Percentiles rank a stretch among this genome's conserved stretches.
Conservation (phyloP, 176 grass and related monocot genomes). For the Triticum dicoccoides region DNA sequence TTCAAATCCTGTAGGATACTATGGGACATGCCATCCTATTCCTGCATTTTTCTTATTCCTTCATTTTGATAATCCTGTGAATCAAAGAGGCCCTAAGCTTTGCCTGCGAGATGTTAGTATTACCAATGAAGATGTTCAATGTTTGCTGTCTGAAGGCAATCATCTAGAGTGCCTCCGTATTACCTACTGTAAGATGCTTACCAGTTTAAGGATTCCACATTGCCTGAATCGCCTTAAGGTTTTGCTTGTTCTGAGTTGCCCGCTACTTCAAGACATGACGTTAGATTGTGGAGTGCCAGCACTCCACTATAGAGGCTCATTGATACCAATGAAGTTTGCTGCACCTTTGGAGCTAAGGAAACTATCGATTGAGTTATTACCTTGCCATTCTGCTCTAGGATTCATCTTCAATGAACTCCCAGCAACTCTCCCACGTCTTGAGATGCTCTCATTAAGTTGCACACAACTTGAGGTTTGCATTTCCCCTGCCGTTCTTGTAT, state of each 20-base stretch:
- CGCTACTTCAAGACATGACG: not conserved
- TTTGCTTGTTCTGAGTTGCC: conserved; percentile 7
- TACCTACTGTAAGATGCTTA: not conserved
- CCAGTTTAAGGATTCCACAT: conserved; percentile 2
- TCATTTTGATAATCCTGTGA: too few relatives aligned
- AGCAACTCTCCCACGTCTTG: not conserved
- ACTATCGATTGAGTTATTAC: not conserved
- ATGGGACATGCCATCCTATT: too few relatives aligned
- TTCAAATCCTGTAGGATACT: too few relatives aligned
- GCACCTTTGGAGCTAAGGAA: not conserved
- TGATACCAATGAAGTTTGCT: conserved; percentile 1
- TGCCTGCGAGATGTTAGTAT: conserved; percentile 10
- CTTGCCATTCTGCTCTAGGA: not conserved
- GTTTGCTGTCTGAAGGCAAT: not conserved
- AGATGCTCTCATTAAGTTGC: not conserved
- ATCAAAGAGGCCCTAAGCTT: not conserved
- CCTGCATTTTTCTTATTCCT: too few relatives aligned
- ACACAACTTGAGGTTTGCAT: not conserved
- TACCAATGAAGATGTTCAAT: not conserved
- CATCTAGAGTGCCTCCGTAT: not conserved
- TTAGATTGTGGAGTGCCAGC: not conserved
- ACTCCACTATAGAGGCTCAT: not conserved
- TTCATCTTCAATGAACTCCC: conserved; percentile 10
- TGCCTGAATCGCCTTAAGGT: not conserved
- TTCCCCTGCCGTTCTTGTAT: not conserved